phyloP scores from a whole-genome alignment of 2,329 filamentous ascomycete species.

The Colletotrichum liriopes region DNA sequence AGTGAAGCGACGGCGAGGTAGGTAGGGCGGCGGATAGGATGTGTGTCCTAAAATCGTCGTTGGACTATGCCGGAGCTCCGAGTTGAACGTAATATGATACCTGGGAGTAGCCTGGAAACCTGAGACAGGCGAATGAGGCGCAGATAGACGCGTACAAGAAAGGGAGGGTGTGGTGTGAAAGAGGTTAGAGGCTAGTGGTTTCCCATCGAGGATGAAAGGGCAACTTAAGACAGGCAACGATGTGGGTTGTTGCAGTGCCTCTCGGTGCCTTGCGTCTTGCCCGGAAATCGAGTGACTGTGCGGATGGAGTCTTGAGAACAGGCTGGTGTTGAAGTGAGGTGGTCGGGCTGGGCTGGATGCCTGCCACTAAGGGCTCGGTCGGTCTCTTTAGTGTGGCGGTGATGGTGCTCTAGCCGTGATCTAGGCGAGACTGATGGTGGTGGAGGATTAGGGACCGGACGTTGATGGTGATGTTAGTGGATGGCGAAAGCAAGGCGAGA shows the following conservation, averaged over 20 bases:
- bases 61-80: not conserved
- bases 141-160: not conserved
- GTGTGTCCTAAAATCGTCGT: not conserved
- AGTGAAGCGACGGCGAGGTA: conserved; percentile 4
- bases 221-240: not conserved
- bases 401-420: not conserved
- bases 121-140: not conserved
- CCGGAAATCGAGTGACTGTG: not conserved
- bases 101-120: not conserved
- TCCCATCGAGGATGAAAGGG: not conserved
- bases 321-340: not conserved
- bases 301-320: not conserved
- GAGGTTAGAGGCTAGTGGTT: not conserved
- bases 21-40: not conserved
- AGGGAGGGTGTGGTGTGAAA: not conserved
- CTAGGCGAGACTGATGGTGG: not conserved
- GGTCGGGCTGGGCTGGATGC: not conserved
- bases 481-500: not conserved
- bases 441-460: not conserved
- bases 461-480: not conserved
- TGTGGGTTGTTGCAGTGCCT: not conserved
- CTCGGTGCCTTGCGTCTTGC: not conserved
- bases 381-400: not conserved
- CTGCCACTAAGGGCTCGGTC: not conserved
- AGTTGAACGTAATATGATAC: not conserved